Evolutionary conservation across 345 rosid species (phyloP).

Genomic region (Citrus maxima): DNA sequence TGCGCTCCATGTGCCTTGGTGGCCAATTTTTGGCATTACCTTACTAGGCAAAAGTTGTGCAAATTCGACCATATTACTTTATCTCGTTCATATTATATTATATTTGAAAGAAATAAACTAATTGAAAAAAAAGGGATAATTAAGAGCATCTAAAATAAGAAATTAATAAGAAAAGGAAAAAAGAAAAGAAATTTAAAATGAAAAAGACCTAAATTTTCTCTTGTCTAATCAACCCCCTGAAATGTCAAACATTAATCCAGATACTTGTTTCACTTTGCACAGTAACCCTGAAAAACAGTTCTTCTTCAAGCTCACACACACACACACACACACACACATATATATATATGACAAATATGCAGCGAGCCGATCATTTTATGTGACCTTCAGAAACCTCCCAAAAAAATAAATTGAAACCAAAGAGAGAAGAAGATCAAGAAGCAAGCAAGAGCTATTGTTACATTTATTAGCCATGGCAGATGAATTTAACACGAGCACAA

Average conservation of each 20-base stretch:
- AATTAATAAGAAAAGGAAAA: not conserved
- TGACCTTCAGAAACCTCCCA: slow-evolving; percentile 3
- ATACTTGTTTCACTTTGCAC: slow-evolving; percentile 14
- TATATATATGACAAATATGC: slow-evolving; percentile 30
- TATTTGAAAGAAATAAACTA: not conserved
- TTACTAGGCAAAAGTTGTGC: not conserved
- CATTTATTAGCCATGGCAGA: slow-evolving; percentile 49
- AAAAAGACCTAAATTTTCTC: slow-evolving; percentile 29
- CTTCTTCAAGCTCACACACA: not conserved
- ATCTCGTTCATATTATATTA: not conserved
- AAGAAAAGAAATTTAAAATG: slow-evolving; percentile 19
- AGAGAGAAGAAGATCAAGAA: not conserved
- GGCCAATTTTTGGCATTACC: slow-evolving; percentile 3
- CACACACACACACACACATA: not conserved
- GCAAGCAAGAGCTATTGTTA: slow-evolving; percentile 4
- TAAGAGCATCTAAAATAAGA: not conserved
- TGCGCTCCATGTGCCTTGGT: slow-evolving; percentile 12
- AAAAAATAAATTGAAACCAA: not conserved
- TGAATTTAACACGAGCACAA: slow-evolving; percentile 44
- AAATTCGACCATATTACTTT: not conserved
- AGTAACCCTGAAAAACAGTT: slow-evolving; percentile 1
- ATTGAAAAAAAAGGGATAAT: not conserved
- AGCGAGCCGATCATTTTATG: slow-evolving; percentile 51
- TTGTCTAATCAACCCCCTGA: slow-evolving; percentile 28
- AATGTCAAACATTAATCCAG: slow-evolving; percentile 43